These are phyloP conservation scores for Knufia petricola DNA, from an alignment of 2,329 filamentous ascomycete genomes.

Conservation along the genomic window DNA sequence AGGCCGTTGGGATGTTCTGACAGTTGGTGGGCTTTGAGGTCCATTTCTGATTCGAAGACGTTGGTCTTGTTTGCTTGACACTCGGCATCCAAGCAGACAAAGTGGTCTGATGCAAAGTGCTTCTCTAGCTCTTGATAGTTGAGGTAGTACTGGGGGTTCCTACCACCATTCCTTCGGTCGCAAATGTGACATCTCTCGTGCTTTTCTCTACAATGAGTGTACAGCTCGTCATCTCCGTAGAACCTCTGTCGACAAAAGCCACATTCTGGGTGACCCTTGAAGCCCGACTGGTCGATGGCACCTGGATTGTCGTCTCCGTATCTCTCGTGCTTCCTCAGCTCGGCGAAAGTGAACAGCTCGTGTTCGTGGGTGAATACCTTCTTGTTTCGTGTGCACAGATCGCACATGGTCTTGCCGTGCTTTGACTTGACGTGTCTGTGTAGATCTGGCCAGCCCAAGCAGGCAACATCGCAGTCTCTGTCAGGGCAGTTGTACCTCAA, in stretches of 20 bases:
- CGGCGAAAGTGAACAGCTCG: slow-evolving; percentile 72
- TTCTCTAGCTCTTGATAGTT: slow-evolving; percentile 78
- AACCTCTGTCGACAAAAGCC: slow-evolving; percentile 86
- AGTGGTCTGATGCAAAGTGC: slow-evolving; percentile 84
- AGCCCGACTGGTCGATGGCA: slow-evolving; percentile 83
- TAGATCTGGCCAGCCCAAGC: slow-evolving; percentile 67
- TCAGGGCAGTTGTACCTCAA: slow-evolving; percentile 94
- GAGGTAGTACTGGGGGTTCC: slow-evolving; percentile 79
- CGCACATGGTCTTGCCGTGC: slow-evolving; percentile 66
- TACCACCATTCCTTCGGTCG: slow-evolving; percentile 54
- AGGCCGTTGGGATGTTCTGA: slow-evolving; percentile 68
- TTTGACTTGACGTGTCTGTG: slow-evolving; percentile 70
- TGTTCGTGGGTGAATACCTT: slow-evolving; percentile 98
- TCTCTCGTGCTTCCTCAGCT: slow-evolving; percentile 78
- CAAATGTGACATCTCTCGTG: slow-evolving; percentile 95
- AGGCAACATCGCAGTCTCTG: slow-evolving; percentile 71
- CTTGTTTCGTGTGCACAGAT: slow-evolving; percentile 86
- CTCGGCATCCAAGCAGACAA: slow-evolving; percentile 70
- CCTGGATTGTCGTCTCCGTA: slow-evolving; percentile 86
- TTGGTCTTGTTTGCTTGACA: slow-evolving; percentile 97
- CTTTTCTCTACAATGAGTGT: slow-evolving; percentile 82
- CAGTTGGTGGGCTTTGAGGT: slow-evolving; percentile 86
- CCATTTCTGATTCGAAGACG: slow-evolving; percentile 89
- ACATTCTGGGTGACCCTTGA: slow-evolving; percentile 90
- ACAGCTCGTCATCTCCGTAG: slow-evolving; percentile 93